Evolutionary conservation across 2,329 filamentous ascomycete genomes (phyloP), one percentile per base, ranked within the genome.

Genomic region (Hymenoscyphus linearis): DNA sequence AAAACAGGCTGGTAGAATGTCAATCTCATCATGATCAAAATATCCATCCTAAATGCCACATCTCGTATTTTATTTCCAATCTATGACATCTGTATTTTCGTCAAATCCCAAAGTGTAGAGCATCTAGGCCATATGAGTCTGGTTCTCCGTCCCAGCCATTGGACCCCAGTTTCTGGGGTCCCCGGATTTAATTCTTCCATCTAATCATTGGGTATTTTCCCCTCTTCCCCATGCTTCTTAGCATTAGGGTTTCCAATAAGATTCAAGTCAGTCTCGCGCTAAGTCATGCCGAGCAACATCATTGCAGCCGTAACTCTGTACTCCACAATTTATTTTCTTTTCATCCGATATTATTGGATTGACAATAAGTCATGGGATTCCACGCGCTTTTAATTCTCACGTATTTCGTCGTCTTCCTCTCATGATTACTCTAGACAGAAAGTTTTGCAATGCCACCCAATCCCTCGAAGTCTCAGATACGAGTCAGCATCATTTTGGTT

Each of bases 1-100:
- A 71, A 71, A 50, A 65, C 67, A 34, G 50, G 50, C 25, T 53
- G 50, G 50, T 53, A 53, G 26, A 25, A 47, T 22, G 12, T 12
- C 40, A 47, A 47, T 22, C 12, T 12, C 18, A 47, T 25, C 40
- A 47, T 47, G 18, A 18, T 12, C 40, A 47, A 47, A n/a, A n/a
- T 10, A 18, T 25, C 3, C 12, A 47, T 47, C 9, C n/a, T 47
- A 4, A 47, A 7, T 47, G 40, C 40, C 40, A 12, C 7, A 22
- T 18, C 22, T 22, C 40, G 40, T 47, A 47, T 47, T 22, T 9
- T 25, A 3, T 47, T 47, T 9, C 40, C 4, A n/a, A 47, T 22
- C 40, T 18, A 44, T 44, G 16, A 16, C n/a, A 16, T 18, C 4
- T 16, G 22, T 47, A 22, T 47, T n/a, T 22, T 47, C 40, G 22